Conservation (phyloP, 83 land plant genomes). For the Diphasiastrum complanatum region DNA sequence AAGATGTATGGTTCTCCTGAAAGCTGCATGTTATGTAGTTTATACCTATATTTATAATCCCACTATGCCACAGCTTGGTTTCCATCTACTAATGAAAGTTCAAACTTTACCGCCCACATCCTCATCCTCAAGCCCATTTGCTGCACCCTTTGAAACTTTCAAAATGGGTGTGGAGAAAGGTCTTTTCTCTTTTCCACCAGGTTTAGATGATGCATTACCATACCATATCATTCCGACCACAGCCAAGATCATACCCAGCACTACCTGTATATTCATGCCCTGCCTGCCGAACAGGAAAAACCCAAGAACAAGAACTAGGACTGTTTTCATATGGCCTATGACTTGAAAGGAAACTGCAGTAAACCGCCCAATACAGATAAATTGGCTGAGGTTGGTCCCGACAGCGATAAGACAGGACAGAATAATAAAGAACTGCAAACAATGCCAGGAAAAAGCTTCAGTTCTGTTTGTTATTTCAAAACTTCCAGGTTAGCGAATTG, state of each 20-base stretch:
- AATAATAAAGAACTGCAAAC: conserved; percentile 51
- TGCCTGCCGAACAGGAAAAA: conserved; percentile 55
- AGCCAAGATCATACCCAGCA: conserved; percentile 51
- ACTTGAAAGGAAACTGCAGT: conserved; percentile 63
- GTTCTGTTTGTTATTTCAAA: neutral
- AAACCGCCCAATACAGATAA: conserved; percentile 62
- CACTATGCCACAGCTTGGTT: too few relatives aligned
- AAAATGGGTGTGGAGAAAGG: conserved; percentile 16
- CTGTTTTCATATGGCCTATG: conserved; percentile 49
- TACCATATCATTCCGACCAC: conserved; percentile 60
- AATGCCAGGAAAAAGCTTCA: neutral
- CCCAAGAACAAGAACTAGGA: conserved; percentile 46
- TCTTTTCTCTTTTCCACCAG: conserved; percentile 52
- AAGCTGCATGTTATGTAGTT: too few relatives aligned
- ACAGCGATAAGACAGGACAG: conserved; percentile 65
- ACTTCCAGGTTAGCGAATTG: neutral
- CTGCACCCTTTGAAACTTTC: conserved; percentile 17
- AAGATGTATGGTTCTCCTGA: too few relatives aligned
- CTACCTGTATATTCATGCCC: conserved; percentile 47
- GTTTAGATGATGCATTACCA: conserved; percentile 58
- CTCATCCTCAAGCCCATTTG: too few relatives aligned
- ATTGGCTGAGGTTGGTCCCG: conserved; percentile 59
- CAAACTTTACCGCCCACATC: too few relatives aligned
- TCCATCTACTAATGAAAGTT: too few relatives aligned
- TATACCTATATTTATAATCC: too few relatives aligned